Evolutionary conservation across 1,139 yeast species (phyloP), one percentile per base, ranked within the genome.

Genomic region (Geotrichum citri-aurantii): DNA sequence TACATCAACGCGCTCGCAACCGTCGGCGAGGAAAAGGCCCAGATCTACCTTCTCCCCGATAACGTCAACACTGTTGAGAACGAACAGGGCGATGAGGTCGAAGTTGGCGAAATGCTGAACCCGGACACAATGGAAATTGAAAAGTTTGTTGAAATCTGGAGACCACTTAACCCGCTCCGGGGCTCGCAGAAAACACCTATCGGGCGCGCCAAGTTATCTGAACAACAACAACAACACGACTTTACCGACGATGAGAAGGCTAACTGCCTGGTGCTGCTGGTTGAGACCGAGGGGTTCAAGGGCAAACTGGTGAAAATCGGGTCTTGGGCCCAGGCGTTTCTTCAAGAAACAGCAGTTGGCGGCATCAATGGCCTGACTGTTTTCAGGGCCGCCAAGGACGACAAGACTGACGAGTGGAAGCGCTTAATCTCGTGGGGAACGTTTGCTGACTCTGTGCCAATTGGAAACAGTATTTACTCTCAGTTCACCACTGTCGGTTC

Each of bases 91-190:
- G 75, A 76, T 59, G 73, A 85, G 50, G 73, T 73, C 54, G 88
- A 84, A 65, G 75, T 77, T 0, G 88, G 88, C 0, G 63, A 64
- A 2, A 82, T 84, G 87, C 64, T 66, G 23, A 81, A 82, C 64
- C 77, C 81, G 0, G 77, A 63, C 2, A 75, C 83, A 0, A 80
- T 81, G 0, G 64, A 67, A n/a, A 65, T 69, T 5, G 79, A 78
- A 59, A 73, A 73, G 6, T 84, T 82, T 64, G 72, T 78, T 40
- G 88, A 84, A 68, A 73, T 81, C 24, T 84, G 88, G 88, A 69
- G 84, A 64, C 76, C 81, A 8, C 66, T 83, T 40, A 80, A 81
- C 65, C 78, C 83, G 0, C 62, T 64, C 8, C 69, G 74, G 19
- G 67, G 75, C 1, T 79, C 79, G 0, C 61, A 57, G 0, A 73